Evolutionary conservation across 805 yeast species (phyloP), one percentile per base, ranked within the genome.

Genomic region (Barnettozyma pratensis): DNA sequence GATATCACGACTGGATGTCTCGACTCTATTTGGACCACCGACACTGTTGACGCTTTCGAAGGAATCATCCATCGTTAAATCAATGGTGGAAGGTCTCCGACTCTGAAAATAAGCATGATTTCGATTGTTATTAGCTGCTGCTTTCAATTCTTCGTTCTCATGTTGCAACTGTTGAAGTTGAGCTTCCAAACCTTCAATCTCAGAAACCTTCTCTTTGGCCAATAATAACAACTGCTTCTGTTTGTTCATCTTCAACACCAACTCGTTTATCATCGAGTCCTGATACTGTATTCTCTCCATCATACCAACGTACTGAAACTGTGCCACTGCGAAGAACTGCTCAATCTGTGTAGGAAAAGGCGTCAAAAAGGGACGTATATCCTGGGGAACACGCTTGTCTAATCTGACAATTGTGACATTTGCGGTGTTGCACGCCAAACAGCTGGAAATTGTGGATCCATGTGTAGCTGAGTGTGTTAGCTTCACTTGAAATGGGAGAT

Each of bases 341-440:
- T 59, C 62, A 1, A 57, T 51, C 26, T 58, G 62, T 8, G 41
- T 40, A 3, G 61, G 62, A 40, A 57, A 51, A 1, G 63, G 63
- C 0, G 48, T 55, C 35, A 59, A 53, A 47, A 53, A 59, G 0
- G 59, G 60, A 3, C 49, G 51, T 1, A 57, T 50, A 37, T 57
- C 63, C n/a, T 12, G 39, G 3, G 61, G 59, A 4, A 59, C 48
- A 28, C 53, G 42, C 25, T 42, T 34, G 40, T 58, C 60, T 4
- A 59, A 39, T 37, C 37, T 53, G 11, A 52, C 53, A 11, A 53
- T 44, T 1, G 63, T 51, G 7, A 57, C 57, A 25, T 48, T 42
- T 7, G 45, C 50, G 12, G 46, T 53, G n/a, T 46, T 41, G 30
- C 63, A 59, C 0, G 50, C 52, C 6, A 51, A 46, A 39, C 63